Evolutionary conservation across 257 asterid genomes (phyloP).

Genomic region (Catharanthus roseus): DNA sequence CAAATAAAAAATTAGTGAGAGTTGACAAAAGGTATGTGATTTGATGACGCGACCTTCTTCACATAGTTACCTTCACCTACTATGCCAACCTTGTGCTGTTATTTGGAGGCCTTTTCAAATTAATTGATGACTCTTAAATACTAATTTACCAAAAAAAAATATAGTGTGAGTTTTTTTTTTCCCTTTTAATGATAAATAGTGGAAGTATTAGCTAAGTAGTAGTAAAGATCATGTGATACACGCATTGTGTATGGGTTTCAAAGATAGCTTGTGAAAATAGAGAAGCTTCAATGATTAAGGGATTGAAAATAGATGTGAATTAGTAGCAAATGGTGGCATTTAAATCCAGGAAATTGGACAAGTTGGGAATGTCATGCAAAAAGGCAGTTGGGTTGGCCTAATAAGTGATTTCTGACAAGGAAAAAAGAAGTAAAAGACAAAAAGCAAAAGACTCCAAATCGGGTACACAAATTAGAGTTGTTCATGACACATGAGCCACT

Average conservation of each 20-base stretch:
- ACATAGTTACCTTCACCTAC: too few species aligned
- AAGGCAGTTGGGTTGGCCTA: constrained; percentile 1
- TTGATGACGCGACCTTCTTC: too few species aligned
- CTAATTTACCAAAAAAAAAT: too few species aligned
- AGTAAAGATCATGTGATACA: neutral
- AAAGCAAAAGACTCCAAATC: constrained; percentile 1
- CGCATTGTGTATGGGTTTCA: neutral
- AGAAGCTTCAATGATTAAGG: neutral
- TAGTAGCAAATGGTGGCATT: too few species aligned
- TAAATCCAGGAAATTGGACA: neutral
- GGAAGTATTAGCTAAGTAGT: too few species aligned
- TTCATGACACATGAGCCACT: neutral
- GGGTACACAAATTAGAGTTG: neutral
- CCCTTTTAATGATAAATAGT: too few species aligned
- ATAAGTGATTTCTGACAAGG: neutral
- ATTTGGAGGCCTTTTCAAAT: too few species aligned
- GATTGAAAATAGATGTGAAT: neutral
- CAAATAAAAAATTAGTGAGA: too few species aligned
- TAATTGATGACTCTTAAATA: too few species aligned
- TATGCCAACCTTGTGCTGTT: too few species aligned
- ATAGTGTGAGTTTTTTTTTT: too few species aligned
- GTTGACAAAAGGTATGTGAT: too few species aligned
- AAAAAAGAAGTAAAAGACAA: neutral
- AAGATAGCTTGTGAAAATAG: neutral
- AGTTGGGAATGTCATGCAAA: neutral